Conservation (phyloP, 2,329 filamentous ascomycete species). For the Fusarium sp. region DNA sequence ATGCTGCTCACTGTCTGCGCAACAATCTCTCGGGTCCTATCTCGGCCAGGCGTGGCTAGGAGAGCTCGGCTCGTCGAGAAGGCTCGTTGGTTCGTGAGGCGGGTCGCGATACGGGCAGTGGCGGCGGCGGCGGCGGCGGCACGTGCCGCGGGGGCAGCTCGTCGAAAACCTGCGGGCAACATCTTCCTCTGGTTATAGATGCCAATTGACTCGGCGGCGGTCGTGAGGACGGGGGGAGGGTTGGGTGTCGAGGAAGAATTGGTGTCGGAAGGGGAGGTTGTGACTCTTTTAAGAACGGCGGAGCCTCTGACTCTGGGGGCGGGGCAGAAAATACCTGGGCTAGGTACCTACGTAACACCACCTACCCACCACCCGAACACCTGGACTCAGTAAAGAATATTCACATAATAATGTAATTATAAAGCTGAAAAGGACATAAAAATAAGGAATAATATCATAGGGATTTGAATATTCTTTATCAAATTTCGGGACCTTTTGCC, state of each 20-base stretch:
- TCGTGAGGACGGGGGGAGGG: slow-evolving; percentile 15
- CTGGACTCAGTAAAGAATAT: too few relatives aligned
- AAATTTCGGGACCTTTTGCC: too few relatives aligned
- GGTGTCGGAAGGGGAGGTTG: background rate
- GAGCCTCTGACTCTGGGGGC: slow-evolving; percentile 20
- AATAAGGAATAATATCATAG: too few relatives aligned
- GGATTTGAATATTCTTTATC: too few relatives aligned
- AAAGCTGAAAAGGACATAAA: too few relatives aligned
- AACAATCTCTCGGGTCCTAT: slow-evolving; percentile 52
- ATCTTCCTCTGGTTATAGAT: slow-evolving; percentile 46
- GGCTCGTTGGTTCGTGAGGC: slow-evolving; percentile 40
- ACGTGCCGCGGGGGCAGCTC: slow-evolving; percentile 48
- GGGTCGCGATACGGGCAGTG: too few relatives aligned
- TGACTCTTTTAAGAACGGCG: slow-evolving; percentile 24
- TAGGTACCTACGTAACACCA: background rate
- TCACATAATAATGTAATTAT: too few relatives aligned
- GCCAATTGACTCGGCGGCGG: slow-evolving; percentile 39
- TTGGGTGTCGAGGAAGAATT: slow-evolving; percentile 7
- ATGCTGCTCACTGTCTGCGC: slow-evolving; percentile 85
- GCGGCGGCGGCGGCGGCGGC: too few relatives aligned
- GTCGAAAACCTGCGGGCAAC: slow-evolving; percentile 59
- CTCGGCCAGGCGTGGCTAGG: slow-evolving; percentile 36
- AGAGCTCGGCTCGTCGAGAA: slow-evolving; percentile 40
- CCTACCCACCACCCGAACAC: too few relatives aligned
- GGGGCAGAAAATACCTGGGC: slow-evolving; percentile 25